Percentiles rank a stretch among this genome's conserved stretches.
These are phyloP conservation scores for Nothopassalora personata DNA, from an alignment of 2,329 filamentous ascomycete genomes.

Conservation along the genomic window DNA sequence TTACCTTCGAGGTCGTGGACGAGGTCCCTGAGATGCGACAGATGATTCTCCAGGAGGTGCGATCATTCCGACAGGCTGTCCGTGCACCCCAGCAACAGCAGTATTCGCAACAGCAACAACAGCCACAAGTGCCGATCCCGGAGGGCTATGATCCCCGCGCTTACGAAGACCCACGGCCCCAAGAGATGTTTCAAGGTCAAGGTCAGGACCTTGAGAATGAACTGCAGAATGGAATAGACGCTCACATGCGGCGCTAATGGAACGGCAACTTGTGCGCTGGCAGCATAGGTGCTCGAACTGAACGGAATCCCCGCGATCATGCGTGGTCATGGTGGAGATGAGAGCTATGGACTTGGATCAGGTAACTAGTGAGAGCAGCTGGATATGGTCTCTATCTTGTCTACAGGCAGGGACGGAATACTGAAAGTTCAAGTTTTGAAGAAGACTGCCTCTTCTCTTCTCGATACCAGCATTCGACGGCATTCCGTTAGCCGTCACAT, in stretches of 20 bases:
- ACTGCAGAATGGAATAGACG: slow-evolving; percentile 50
- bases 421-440: not conserved
- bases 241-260: slow-evolving; percentile 4
- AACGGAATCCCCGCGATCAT: not conserved
- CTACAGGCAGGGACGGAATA: not conserved
- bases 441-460: not conserved
- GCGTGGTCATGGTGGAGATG: not conserved
- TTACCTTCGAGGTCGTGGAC: slow-evolving; percentile 96
- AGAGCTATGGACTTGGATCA: not conserved
- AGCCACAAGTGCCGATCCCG: slow-evolving; percentile 55
- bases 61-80: slow-evolving; percentile 62
- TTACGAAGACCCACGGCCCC: slow-evolving; percentile 58
- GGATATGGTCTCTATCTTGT: not conserved
- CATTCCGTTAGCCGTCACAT: too few species aligned
- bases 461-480: too few species aligned
- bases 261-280: not conserved
- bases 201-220: slow-evolving; percentile 67
- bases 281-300: not conserved
- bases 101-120: slow-evolving; percentile 37
- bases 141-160: slow-evolving; percentile 54
- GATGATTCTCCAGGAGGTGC: slow-evolving; percentile 95
- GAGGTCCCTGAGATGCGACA: slow-evolving; percentile 91
- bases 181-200: slow-evolving; percentile 44
- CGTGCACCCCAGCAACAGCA: slow-evolving; percentile 43
- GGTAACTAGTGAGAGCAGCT: not conserved